These are phyloP conservation scores for Penicillium sp. DNA, from an alignment of 2,329 filamentous ascomycete species.

Conservation along the genomic window DNA sequence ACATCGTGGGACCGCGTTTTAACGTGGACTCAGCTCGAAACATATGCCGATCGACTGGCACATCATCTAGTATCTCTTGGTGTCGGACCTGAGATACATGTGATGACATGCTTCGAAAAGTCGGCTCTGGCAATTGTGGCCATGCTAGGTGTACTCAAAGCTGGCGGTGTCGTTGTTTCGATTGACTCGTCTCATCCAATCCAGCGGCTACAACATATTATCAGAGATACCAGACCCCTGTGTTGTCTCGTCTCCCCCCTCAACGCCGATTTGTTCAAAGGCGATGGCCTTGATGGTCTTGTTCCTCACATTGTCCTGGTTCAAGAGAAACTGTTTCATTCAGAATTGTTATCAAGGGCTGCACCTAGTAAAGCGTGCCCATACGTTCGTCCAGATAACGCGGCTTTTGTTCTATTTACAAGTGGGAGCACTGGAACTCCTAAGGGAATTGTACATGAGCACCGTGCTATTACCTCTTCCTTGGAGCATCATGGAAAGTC, in stretches of 20 bases:
- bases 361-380: not conserved
- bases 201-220: conserved; percentile 15
- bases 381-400: not conserved
- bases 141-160: conserved; percentile 26
- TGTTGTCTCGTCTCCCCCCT: not conserved
- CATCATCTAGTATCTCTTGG: conserved; percentile 27
- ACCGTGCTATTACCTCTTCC: conserved; percentile 46
- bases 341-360: not conserved
- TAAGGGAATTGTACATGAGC: conserved; percentile 39
- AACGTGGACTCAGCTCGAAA: conserved; percentile 26
- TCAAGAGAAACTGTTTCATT: not conserved
- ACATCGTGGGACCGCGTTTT: conserved; percentile 28
- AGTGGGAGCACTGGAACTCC: conserved; percentile 44
- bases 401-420: conserved; percentile 43
- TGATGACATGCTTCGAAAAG: conserved; percentile 29
- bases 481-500: conserved; percentile 45
- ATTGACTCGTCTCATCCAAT: conserved; percentile 20
- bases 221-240: not conserved
- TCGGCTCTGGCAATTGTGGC: conserved; percentile 28
- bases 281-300: not conserved
- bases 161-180: conserved; percentile 23
- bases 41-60: conserved; percentile 27
- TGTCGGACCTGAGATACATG: conserved; percentile 23
- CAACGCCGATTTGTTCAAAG: not conserved
- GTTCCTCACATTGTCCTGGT: not conserved